Evolutionary conservation across 106 monocot genomes (phyloP).

Genomic region (Acorus calamus): DNA sequence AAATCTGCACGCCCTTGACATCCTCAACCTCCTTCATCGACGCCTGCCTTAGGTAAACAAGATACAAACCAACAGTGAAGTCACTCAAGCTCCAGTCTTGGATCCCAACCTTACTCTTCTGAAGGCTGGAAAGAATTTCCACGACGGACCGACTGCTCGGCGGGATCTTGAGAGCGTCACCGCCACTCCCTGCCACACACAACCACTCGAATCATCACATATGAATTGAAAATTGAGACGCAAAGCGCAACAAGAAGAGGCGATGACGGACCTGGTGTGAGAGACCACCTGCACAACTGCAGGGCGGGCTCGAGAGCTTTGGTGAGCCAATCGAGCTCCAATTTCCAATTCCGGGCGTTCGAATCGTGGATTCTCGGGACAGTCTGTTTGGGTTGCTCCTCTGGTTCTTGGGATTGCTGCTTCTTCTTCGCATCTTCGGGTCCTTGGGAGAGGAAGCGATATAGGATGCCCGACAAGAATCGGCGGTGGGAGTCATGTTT

Average conservation of each 20-base stretch:
- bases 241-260: background rate
- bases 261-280: constrained; percentile 32
- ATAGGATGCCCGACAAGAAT: constrained; percentile 18
- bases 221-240: background rate
- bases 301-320: constrained; percentile 72
- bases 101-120: constrained; percentile 57
- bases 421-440: background rate
- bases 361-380: constrained; percentile 2
- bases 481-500: constrained; percentile 16
- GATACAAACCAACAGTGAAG: constrained; percentile 79
- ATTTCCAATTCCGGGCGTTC: constrained; percentile 45
- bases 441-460: constrained; percentile 23
- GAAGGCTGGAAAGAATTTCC: constrained; percentile 65
- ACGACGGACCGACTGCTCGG: constrained; percentile 46
- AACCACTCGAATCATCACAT: background rate
- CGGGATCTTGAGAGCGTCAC: constrained; percentile 25
- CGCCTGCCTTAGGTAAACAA: constrained; percentile 79
- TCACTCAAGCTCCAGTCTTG: constrained; percentile 96
- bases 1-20: constrained; percentile 60
- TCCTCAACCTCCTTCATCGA: constrained; percentile 48
- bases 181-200: constrained; percentile 25
- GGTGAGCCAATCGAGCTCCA: constrained; percentile 65
- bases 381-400: background rate
- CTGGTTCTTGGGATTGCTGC: too few relatives aligned
- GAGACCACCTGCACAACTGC: constrained; percentile 69